Conservation (phyloP, 2,329 filamentous ascomycete genomes). For the Cladophialophora yegresii region DNA sequence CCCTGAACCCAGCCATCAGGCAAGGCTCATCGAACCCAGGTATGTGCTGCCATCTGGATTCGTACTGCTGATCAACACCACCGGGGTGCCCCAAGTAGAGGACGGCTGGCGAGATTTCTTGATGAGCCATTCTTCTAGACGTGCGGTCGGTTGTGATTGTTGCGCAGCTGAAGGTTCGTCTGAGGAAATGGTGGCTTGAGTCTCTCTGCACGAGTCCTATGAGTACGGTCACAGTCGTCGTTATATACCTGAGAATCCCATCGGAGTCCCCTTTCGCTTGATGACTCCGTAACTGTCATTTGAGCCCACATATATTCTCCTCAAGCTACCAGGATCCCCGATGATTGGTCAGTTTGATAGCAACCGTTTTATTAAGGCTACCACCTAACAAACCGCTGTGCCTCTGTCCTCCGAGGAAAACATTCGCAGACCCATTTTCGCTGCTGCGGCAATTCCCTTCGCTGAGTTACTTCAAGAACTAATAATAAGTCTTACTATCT, state of each 20-base stretch:
- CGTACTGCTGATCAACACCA: conserved; percentile 45
- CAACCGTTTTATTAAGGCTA: background rate
- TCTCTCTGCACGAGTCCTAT: background rate
- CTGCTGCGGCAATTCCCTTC: background rate
- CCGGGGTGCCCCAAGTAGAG: conserved; percentile 34
- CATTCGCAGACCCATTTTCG: background rate
- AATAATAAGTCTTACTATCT: background rate
- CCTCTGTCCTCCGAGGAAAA: background rate
- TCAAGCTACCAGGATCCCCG: background rate
- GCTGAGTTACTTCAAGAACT: too few species aligned
- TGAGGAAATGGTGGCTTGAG: background rate
- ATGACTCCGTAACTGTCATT: background rate
- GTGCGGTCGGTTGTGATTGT: background rate
- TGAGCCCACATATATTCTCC: background rate
- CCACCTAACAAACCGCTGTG: background rate
- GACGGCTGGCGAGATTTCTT: conserved; percentile 27
- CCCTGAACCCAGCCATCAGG: conserved; percentile 49
- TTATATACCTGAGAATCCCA: conserved; percentile 1
- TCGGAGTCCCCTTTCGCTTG: background rate
- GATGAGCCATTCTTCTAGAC: conserved; percentile 12
- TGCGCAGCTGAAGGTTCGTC: background rate
- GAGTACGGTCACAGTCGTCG: background rate
- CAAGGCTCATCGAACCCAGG: conserved; percentile 50
- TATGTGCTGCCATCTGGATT: conserved; percentile 49
- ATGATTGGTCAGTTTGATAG: conserved; percentile 22